A percentile compares a stretch with the other conserved stretches of the same genome.
Evolutionary conservation across 306 rosid genomes (phyloP).

Genomic region (Citrullus mucosospermus): DNA sequence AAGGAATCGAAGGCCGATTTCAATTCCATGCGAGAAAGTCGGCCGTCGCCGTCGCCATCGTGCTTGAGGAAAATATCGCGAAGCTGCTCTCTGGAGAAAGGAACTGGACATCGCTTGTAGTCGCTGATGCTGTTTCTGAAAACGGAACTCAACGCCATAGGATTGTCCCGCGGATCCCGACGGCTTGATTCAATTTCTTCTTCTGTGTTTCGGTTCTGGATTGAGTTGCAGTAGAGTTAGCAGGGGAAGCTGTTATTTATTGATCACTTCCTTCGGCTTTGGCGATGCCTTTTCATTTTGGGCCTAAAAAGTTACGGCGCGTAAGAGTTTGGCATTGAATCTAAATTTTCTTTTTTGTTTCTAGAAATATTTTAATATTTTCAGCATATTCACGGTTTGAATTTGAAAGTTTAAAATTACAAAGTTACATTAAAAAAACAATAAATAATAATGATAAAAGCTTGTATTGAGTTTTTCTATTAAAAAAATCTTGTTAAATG

Average conservation of each 20-base stretch:
- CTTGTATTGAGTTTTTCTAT: no score
- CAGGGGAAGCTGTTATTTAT: neutral
- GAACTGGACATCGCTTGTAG: slow-evolving; percentile 1
- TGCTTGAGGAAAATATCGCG: neutral
- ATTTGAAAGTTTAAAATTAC: no score
- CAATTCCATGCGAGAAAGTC: neutral
- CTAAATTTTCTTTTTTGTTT: no score
- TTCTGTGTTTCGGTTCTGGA: no score
- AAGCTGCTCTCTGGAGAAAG: slow-evolving; percentile 7
- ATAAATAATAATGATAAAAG: no score
- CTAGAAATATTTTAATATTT: no score
- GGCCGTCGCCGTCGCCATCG: slow-evolving; percentile 15
- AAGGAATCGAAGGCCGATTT: neutral
- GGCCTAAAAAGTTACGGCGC: neutral
- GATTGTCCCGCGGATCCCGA: no score
- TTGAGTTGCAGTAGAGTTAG: neutral
- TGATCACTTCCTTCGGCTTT: neutral
- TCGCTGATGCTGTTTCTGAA: neutral
- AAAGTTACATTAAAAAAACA: no score
- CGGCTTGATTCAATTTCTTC: no score
- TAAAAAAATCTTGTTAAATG: no score
- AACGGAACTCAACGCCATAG: neutral
- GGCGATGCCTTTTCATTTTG: neutral
- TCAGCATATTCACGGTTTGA: no score
- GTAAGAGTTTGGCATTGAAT: no score